These are phyloP conservation scores for Globisporangium spinosum DNA, from an alignment of 352 stramenopile genomes.

Conservation along the genomic window DNA sequence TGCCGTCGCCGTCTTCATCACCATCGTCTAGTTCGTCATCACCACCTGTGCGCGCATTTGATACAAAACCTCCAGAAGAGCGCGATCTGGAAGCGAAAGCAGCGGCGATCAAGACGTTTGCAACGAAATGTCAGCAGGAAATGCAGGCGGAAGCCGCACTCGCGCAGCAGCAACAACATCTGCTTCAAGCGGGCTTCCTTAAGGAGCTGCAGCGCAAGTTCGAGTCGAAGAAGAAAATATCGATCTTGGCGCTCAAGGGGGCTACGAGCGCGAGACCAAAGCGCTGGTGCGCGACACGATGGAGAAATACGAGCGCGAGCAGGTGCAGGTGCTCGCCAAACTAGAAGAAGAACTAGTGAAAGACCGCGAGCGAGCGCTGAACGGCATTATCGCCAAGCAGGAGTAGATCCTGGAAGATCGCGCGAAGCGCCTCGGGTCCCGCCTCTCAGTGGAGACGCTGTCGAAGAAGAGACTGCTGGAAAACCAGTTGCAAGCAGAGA, in stretches of 20 bases:
- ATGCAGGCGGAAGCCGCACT: constrained; percentile 29
- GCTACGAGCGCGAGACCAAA: constrained; percentile 54
- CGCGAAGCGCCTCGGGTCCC: constrained; percentile 33
- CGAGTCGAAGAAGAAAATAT: constrained; percentile 58
- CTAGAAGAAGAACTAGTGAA: constrained; percentile 26
- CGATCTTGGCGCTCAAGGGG: constrained; percentile 37
- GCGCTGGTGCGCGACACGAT: constrained; percentile 34
- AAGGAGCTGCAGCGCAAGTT: constrained; percentile 61
- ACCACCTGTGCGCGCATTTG: constrained; percentile 9
- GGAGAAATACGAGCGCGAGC: constrained; percentile 44
- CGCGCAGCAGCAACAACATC: constrained; percentile 32
- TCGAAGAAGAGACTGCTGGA: constrained; percentile 29
- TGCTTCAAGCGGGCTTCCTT: constrained; percentile 33
- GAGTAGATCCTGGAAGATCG: constrained; percentile 35
- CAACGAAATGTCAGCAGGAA: constrained; percentile 30
- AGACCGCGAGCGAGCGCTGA: constrained; percentile 32
- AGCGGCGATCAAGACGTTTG: constrained; percentile 31
- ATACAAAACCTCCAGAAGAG: constrained; percentile 19
- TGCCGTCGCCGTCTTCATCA: neutral
- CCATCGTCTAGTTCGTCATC: neutral
- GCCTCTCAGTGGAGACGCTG: constrained; percentile 36
- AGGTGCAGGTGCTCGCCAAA: constrained; percentile 29
- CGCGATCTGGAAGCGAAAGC: constrained; percentile 29
- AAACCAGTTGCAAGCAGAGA: constrained; percentile 35
- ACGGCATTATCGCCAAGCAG: constrained; percentile 34